Evolutionary conservation across 306 rosid genomes (phyloP).

Genomic region (Fragaria ananassa): DNA sequence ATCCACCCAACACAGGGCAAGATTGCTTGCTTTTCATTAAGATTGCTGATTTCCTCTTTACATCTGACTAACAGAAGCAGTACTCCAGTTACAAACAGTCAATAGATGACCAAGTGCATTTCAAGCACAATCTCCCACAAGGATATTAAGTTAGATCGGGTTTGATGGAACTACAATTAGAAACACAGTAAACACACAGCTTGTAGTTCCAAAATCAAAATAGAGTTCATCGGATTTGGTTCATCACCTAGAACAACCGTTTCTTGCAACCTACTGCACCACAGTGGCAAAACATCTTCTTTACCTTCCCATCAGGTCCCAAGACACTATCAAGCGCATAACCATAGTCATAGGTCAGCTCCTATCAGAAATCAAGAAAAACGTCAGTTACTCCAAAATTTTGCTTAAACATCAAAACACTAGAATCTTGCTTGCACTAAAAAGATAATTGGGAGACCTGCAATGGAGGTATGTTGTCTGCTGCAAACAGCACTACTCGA

Average conservation of each 20-base stretch:
- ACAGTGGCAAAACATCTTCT: constrained; percentile 77
- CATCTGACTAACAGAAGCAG: constrained; percentile 14
- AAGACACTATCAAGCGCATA: constrained; percentile 82
- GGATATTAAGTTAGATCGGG: not conserved
- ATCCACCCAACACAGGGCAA: not conserved
- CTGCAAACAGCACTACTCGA: constrained; percentile 85
- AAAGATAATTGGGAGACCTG: constrained; percentile 43
- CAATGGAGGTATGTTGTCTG: constrained; percentile 92
- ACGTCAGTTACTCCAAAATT: not conserved
- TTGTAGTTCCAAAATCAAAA: constrained; percentile 9
- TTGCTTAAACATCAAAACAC: not conserved
- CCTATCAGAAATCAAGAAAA: constrained; percentile 43
- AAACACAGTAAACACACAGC: not conserved
- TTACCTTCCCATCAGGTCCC: constrained; percentile 70
- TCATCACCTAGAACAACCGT: constrained; percentile 53
- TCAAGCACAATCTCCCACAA: constrained; percentile 18
- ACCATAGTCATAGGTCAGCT: constrained; percentile 90
- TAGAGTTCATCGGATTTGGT: not conserved
- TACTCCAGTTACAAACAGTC: constrained; percentile 6
- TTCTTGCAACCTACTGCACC: constrained; percentile 84
- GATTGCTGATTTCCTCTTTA: constrained; percentile 8
- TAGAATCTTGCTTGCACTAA: not conserved
- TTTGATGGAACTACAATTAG: not conserved
- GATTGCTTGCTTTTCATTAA: not conserved
- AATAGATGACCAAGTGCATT: constrained; percentile 19